Evolutionary conservation across 768 basidiomycete genomes (phyloP).

Genomic region (Crepidotus variabilis): DNA sequence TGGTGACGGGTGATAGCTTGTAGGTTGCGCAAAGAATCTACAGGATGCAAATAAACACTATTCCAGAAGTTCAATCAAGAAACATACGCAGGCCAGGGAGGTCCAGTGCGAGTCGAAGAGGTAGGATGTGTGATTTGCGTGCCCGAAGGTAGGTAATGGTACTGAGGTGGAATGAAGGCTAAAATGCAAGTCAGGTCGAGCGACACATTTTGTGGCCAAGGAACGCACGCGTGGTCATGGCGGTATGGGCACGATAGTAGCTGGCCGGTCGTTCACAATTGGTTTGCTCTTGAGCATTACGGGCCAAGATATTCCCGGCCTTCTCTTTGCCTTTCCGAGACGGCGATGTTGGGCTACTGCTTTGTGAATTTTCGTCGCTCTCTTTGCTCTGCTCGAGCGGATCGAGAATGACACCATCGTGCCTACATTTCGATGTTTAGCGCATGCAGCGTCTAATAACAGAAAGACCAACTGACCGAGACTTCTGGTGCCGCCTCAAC

Average conservation of each 20-base stretch:
- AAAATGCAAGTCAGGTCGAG: background rate
- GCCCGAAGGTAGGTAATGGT: constrained; percentile 2
- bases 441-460: background rate
- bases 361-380: constrained; percentile 37
- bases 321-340: constrained; percentile 37
- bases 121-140: constrained; percentile 28
- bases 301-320: constrained; percentile 20
- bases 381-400: constrained; percentile 29
- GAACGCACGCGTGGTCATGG: constrained; percentile 37
- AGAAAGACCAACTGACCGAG: constrained; percentile 44
- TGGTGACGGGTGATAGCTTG: constrained; percentile 36
- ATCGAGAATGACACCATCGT: constrained; percentile 66
- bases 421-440: constrained; percentile 32
- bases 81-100: constrained; percentile 16
- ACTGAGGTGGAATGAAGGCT: constrained; percentile 41
- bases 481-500: constrained; percentile 75
- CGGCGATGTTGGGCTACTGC: constrained; percentile 47
- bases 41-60: constrained; percentile 22
- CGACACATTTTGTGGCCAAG: background rate
- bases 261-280: constrained; percentile 41
- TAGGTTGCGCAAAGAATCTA: constrained; percentile 29
- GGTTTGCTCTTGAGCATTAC: constrained; percentile 24
- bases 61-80: constrained; percentile 14
- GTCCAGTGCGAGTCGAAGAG: constrained; percentile 32
- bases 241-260: constrained; percentile 66